Evolutionary conservation across 208 protist species (phyloP).

Genomic region (Acanthamoeba healyi): DNA sequence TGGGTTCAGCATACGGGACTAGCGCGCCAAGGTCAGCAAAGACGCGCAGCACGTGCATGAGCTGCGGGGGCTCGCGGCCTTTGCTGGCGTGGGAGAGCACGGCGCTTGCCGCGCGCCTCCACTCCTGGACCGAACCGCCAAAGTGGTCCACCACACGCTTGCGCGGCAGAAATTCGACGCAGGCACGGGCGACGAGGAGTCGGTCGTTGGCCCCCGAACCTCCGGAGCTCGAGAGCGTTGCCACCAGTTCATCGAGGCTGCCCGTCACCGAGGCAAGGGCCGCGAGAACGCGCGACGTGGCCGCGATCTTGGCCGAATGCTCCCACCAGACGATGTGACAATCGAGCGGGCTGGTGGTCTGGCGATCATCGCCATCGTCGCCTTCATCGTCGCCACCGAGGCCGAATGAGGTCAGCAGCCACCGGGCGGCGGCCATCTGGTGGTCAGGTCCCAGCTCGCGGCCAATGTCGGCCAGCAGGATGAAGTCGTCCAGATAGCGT

Average conservation of each 20-base stretch:
- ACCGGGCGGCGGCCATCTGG: not conserved
- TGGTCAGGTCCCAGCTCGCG: not conserved
- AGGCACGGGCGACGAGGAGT: not conserved
- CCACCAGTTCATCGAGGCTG: not conserved
- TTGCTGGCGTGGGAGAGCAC: slow-evolving; percentile 14
- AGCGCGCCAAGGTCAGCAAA: not conserved
- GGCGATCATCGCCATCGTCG: not conserved
- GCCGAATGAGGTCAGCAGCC: no score
- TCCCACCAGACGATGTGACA: slow-evolving; percentile 2
- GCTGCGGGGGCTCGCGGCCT: not conserved
- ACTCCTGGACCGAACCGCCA: not conserved
- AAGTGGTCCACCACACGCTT: not conserved
- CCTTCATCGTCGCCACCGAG: not conserved
- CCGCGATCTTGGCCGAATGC: slow-evolving; percentile 1
- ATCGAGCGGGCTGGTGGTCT: not conserved
- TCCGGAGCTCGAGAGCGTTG: not conserved
- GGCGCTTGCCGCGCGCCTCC: not conserved
- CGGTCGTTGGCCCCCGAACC: not conserved
- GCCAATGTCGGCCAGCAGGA: not conserved
- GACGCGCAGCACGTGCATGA: slow-evolving; percentile 23
- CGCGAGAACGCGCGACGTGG: not conserved
- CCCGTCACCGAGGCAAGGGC: slow-evolving; percentile 10
- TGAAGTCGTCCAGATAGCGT: slow-evolving; percentile 15
- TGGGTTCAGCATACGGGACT: not conserved
- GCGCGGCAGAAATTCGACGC: not conserved